phyloP scores from a whole-genome alignment of 1,284 basidiomycete species.

The Mycena sp. region DNA sequence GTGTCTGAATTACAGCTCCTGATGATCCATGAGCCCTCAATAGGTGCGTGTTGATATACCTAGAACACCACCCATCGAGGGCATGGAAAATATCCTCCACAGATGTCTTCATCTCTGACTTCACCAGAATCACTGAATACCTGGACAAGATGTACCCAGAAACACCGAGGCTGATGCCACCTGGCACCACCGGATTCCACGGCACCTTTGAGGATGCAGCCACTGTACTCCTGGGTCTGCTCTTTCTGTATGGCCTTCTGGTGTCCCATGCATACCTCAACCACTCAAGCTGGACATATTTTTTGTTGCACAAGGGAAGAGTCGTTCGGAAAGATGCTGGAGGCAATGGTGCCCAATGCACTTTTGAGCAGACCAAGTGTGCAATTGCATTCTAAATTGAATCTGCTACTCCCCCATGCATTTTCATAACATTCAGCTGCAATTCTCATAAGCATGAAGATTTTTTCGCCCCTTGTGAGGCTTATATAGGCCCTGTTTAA shows the following conservation, averaged over 20 bases:
- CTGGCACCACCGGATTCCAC: slow-evolving; percentile 43
- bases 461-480: too few species aligned
- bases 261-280: slow-evolving; percentile 28
- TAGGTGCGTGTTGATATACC: slow-evolving; percentile 16
- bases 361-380: too few species aligned
- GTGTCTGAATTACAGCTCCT: slow-evolving; percentile 48
- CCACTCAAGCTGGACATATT: slow-evolving; percentile 43
- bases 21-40: slow-evolving; percentile 45
- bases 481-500: too few species aligned
- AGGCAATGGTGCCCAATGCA: too few species aligned
- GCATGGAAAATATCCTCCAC: neutral
- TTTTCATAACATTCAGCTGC: too few species aligned
- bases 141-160: slow-evolving; percentile 55
- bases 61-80: too few species aligned
- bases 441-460: too few species aligned
- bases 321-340: slow-evolving; percentile 38
- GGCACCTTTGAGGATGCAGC: slow-evolving; percentile 37
- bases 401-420: too few species aligned
- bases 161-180: slow-evolving; percentile 47
- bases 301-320: slow-evolving; percentile 42
- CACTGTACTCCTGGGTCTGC: neutral
- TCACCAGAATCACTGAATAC: slow-evolving; percentile 49
- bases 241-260: slow-evolving; percentile 13
- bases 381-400: too few species aligned
- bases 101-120: slow-evolving; percentile 44